A percentile compares a stretch with the other conserved stretches of the same genome.
phyloP scores from a whole-genome alignment of 164 flowering plant genomes.

The Malania oleifera region DNA sequence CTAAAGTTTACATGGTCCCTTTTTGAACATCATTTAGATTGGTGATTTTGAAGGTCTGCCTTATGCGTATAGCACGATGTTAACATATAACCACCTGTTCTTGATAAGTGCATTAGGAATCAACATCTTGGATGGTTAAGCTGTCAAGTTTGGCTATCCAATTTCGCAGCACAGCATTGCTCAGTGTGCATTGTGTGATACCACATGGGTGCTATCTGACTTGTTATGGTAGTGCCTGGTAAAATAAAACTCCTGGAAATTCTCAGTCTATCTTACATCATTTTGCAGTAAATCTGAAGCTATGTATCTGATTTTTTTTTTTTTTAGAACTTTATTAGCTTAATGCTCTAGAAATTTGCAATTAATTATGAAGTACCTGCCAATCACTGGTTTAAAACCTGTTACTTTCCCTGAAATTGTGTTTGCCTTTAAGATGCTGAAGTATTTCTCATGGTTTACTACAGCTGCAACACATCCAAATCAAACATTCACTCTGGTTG shows the following conservation, averaged over 20 bases:
- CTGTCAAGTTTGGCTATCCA: no score
- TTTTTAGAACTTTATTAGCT: not conserved
- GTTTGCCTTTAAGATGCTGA: slow-evolving; percentile 6
- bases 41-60: no score
- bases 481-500: slow-evolving; percentile 66
- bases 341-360: slow-evolving; percentile 1
- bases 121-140: no score
- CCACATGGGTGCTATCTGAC: not conserved
- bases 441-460: slow-evolving; percentile 14
- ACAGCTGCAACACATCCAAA: slow-evolving; percentile 74
- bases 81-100: no score
- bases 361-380: slow-evolving; percentile 1
- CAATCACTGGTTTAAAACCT: not conserved
- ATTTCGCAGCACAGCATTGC: no score
- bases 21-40: no score
- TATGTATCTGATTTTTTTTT: not conserved
- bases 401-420: not conserved
- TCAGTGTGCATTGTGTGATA: not conserved
- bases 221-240: no score
- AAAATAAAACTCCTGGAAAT: no score
- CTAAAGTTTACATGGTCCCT: no score
- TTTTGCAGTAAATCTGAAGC: not conserved
- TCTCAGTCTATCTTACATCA: no score
- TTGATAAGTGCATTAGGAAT: no score
- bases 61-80: no score